A percentile compares a stretch with the other conserved stretches of the same genome.
These are phyloP conservation scores for Aureobasidium uvarum DNA, from an alignment of 2,329 filamentous ascomycete species.

Conservation along the genomic window DNA sequence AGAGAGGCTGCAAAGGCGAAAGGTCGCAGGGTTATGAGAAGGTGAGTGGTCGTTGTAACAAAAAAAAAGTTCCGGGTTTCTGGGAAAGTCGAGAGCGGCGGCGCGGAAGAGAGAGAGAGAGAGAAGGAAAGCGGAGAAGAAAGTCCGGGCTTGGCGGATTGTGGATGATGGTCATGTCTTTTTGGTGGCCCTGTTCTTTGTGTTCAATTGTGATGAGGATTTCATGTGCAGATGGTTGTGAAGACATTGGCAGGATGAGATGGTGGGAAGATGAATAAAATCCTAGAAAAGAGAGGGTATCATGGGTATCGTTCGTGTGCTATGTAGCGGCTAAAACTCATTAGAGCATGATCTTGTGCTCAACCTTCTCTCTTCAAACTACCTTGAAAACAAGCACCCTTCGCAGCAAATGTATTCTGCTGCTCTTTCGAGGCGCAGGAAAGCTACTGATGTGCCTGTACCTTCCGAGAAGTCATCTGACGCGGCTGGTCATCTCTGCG, in stretches of 20 bases:
- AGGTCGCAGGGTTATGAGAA: neutral
- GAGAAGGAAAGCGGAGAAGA: conserved; percentile 10
- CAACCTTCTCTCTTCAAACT: neutral
- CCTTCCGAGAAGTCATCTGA: neutral
- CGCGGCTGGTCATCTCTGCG: neutral
- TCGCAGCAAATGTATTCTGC: neutral
- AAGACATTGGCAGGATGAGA: neutral
- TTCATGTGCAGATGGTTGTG: too few species aligned
- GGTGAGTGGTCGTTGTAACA: neutral
- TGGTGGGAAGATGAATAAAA: too few species aligned
- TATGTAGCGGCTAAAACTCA: neutral
- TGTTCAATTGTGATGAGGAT: too few species aligned
- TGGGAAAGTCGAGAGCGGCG: neutral
- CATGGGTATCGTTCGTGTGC: neutral
- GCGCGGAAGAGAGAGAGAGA: neutral
- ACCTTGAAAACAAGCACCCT: neutral
- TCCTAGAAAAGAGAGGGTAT: neutral
- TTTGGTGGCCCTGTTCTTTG: neutral
- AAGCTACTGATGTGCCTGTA: too few species aligned
- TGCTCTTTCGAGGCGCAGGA: neutral
- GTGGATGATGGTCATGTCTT: neutral
- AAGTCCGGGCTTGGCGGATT: neutral
- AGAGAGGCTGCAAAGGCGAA: neutral
- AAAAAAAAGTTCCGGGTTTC: neutral
- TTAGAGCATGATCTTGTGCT: neutral